phyloP scores from a whole-genome alignment of 2,329 filamentous ascomycete genomes.

The Aspergillus quadrilineatus region DNA sequence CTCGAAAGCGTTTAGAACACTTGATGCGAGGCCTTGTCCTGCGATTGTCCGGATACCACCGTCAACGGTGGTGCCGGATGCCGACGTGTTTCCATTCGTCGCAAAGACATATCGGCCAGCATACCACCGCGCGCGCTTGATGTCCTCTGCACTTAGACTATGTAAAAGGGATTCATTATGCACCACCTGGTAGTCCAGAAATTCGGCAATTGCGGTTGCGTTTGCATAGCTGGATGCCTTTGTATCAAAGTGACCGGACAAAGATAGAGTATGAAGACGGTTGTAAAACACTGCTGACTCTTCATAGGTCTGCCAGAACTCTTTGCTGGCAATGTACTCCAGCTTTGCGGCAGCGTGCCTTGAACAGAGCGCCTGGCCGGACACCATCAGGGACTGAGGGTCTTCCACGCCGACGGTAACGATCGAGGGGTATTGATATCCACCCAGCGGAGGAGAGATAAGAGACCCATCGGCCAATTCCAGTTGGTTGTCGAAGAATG shows the following conservation, averaged over 20 bases:
- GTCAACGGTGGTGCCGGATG: constrained; percentile 24
- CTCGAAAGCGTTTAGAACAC: constrained; percentile 40
- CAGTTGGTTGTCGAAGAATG: constrained; percentile 35
- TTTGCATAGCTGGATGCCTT: constrained; percentile 50
- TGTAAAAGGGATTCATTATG: constrained; percentile 51
- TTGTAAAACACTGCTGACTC: constrained; percentile 48
- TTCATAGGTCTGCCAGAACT: constrained; percentile 42
- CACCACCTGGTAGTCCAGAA: constrained; percentile 53
- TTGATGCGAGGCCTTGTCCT: constrained; percentile 44
- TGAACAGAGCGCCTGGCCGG: constrained; percentile 49
- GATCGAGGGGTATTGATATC: constrained; percentile 59
- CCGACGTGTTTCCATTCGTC: constrained; percentile 47
- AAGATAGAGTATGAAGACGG: constrained; percentile 43
- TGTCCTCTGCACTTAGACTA: constrained; percentile 31
- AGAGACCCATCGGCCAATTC: constrained; percentile 50
- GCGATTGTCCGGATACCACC: constrained; percentile 41
- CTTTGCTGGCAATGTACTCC: constrained; percentile 43
- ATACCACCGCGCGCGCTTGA: constrained; percentile 42
- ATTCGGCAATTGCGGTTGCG: constrained; percentile 57
- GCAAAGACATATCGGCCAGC: constrained; percentile 52
- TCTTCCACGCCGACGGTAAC: constrained; percentile 46
- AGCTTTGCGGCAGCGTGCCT: constrained; percentile 36
- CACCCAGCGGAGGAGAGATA: constrained; percentile 51
- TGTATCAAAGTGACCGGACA: constrained; percentile 43
- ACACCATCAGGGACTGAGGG: constrained; percentile 51